Evolutionary conservation across 2,329 filamentous ascomycete genomes (phyloP).

Genomic region (Dactylellina cionopaga): DNA sequence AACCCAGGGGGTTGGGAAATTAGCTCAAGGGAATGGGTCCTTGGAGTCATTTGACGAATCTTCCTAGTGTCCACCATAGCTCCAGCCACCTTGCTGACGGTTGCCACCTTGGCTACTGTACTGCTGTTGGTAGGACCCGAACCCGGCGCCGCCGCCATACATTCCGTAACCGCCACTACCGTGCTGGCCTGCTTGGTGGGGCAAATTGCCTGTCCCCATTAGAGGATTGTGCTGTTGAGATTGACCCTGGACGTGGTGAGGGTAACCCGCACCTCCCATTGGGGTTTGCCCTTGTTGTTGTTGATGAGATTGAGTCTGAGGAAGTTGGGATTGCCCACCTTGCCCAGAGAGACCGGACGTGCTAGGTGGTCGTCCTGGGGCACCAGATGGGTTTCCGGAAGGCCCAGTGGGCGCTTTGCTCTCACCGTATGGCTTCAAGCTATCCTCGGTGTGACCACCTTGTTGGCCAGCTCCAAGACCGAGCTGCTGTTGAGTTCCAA

Average conservation of each 20-base stretch:
- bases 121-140: constrained; percentile 44
- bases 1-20: neutral
- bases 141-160: constrained; percentile 50
- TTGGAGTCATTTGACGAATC: constrained; percentile 31
- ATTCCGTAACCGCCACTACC: constrained; percentile 41
- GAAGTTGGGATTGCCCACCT: constrained; percentile 52
- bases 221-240: constrained; percentile 49
- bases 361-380: constrained; percentile 55
- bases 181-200: constrained; percentile 34
- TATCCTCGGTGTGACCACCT: constrained; percentile 55
- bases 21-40: constrained; percentile 4
- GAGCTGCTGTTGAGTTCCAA: constrained; percentile 55
- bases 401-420: constrained; percentile 57
- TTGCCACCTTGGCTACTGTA: constrained; percentile 44
- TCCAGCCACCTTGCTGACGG: constrained; percentile 46
- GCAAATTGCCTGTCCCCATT: constrained; percentile 30
- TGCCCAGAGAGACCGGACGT: constrained; percentile 54
- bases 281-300: constrained; percentile 46
- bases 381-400: constrained; percentile 55
- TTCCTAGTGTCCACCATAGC: constrained; percentile 51
- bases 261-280: constrained; percentile 44
- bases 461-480: constrained; percentile 55
- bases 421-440: constrained; percentile 57
- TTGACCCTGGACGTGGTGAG: constrained; percentile 52
- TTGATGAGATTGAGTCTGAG: constrained; percentile 53